Evolutionary conservation across 805 yeast genomes (phyloP).

Genomic region (Saccharomycopsis amapae): DNA sequence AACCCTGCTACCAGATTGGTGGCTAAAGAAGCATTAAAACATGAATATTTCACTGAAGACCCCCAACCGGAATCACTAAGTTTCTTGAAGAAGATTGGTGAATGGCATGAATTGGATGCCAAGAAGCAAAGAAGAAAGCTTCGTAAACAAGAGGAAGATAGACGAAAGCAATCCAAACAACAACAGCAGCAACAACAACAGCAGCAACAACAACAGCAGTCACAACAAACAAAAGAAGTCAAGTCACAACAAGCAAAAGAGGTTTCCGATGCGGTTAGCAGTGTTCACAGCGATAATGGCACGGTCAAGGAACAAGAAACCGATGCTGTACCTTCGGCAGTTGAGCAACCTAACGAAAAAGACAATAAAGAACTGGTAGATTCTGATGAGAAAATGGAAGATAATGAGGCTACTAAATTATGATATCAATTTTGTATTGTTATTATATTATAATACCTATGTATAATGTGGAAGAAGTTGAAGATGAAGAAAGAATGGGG

Average conservation of each 20-base stretch:
- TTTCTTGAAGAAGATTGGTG: conserved; percentile 56
- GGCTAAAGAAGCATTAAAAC: conserved; percentile 63
- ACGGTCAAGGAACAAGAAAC: no score
- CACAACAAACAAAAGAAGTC: background rate
- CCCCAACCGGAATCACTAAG: conserved; percentile 58
- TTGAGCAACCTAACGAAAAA: no score
- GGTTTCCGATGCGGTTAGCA: no score
- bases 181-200: background rate
- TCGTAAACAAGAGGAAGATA: conserved; percentile 23
- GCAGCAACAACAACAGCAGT: background rate
- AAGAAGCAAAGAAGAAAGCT: conserved; percentile 61
- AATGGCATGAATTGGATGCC: conserved; percentile 97
- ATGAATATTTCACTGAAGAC: conserved; percentile 62
- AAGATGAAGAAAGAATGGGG: no score
- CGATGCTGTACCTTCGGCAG: no score
- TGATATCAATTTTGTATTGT: no score
- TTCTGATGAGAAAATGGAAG: no score
- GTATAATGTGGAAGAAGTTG: no score
- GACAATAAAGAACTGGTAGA: no score
- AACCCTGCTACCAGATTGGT: conserved; percentile 64
- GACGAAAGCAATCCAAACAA: conserved; percentile 6
- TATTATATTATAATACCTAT: no score
- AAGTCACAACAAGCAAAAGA: background rate
- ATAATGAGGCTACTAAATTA: no score
- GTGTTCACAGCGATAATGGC: no score